These are phyloP conservation scores for Paraglomus occultum DNA, from an alignment of 192 early-diverging fungal species.

Conservation along the genomic window DNA sequence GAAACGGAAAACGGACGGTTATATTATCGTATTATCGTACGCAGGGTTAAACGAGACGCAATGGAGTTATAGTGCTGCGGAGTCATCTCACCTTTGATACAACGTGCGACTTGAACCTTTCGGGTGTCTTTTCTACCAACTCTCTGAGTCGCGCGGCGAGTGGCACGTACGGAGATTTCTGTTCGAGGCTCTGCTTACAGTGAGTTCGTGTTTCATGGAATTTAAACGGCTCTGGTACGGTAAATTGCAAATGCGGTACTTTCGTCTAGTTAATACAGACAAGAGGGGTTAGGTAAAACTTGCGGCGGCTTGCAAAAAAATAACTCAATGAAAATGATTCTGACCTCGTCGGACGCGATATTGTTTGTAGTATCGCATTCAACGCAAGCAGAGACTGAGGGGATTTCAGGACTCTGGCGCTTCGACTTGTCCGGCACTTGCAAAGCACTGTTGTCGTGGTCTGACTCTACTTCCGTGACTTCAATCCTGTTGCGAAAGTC, in stretches of 20 bases:
- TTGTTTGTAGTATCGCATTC: no score
- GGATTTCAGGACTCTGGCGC: no score
- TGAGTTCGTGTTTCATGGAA: background rate
- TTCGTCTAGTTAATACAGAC: no score
- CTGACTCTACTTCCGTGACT: no score
- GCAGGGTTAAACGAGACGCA: background rate
- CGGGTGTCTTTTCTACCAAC: slow-evolving; percentile 12
- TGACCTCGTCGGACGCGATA: no score
- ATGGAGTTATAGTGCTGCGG: background rate
- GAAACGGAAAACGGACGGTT: background rate
- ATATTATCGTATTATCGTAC: slow-evolving; percentile 1
- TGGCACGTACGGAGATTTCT: slow-evolving; percentile 11
- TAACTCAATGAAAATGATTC: no score
- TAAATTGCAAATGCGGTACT: background rate
- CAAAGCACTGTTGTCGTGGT: no score
- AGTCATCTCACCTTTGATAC: background rate
- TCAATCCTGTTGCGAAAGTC: no score
- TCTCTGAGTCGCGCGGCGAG: background rate
- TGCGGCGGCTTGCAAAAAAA: no score
- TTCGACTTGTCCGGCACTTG: no score
- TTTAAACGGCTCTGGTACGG: slow-evolving; percentile 17
- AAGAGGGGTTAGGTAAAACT: no score
- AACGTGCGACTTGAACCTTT: slow-evolving; percentile 21
- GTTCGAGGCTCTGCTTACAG: background rate
- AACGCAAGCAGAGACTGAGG: no score